Percentiles rank a stretch among this genome's conserved stretches.
Conservation (phyloP, 768 basidiomycete genomes). For the Lactarius deliciosus region DNA sequence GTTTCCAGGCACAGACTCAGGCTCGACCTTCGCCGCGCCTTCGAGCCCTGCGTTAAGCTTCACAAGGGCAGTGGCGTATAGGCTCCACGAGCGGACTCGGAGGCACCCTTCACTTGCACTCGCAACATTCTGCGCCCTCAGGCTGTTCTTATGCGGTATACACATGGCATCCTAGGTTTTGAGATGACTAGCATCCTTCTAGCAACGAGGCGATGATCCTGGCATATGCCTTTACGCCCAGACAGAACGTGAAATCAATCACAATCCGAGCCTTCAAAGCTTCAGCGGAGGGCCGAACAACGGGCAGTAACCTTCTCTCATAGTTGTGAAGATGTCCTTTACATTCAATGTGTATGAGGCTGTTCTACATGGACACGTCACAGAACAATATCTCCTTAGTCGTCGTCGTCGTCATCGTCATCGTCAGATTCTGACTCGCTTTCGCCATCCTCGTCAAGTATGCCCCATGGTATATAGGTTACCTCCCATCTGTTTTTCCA, state of each 20-base stretch:
- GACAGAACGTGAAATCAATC: not conserved
- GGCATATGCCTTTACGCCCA: not conserved
- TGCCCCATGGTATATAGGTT: slow-evolving; percentile 15
- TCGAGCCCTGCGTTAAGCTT: no score
- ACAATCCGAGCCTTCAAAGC: not conserved
- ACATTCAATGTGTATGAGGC: not conserved
- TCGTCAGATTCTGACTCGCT: slow-evolving; percentile 10
- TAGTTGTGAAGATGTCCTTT: not conserved
- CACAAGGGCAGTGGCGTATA: no score
- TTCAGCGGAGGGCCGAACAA: no score
- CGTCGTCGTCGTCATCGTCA: not conserved
- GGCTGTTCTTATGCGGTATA: not conserved
- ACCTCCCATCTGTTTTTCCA: slow-evolving; percentile 18
- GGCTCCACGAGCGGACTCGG: no score
- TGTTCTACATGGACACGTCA: not conserved
- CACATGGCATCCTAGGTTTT: not conserved
- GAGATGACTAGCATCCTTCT: not conserved
- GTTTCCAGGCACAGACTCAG: no score
- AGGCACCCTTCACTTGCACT: no score
- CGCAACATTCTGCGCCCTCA: no score
- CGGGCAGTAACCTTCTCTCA: not conserved
- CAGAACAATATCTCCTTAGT: not conserved
- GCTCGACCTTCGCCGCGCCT: no score
- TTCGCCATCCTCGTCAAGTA: slow-evolving; percentile 19
- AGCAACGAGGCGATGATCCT: not conserved